A percentile compares a stretch with the other conserved stretches of the same genome.
Conservation (phyloP, 805 yeast genomes). For the Cephaloascus fragrans region DNA sequence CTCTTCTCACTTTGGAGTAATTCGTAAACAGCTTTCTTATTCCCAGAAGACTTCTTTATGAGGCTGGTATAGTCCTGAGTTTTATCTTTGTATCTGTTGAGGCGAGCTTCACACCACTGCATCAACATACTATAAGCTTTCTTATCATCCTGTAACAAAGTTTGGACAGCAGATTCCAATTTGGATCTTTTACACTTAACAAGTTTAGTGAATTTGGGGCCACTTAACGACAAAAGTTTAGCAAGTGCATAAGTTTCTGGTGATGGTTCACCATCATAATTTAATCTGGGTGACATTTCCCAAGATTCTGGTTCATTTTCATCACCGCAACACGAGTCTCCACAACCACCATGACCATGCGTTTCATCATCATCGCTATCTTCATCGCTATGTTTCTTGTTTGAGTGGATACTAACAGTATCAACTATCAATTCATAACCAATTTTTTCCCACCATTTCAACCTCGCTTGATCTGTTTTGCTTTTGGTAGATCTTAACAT, state of each 20-base stretch:
- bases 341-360: constrained; percentile 4
- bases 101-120: not conserved
- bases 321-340: constrained; percentile 5
- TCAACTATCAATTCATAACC: constrained; percentile 24
- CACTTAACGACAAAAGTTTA: constrained; percentile 6
- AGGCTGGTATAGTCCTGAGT: not conserved
- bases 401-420: constrained; percentile 2
- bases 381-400: constrained; percentile 1
- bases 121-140: not conserved
- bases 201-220: not conserved
- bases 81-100: not conserved
- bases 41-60: not conserved
- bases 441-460: constrained; percentile 39
- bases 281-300: constrained; percentile 32
- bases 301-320: constrained; percentile 24
- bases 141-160: not conserved
- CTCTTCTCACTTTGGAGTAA: not conserved
- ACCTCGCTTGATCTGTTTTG: constrained; percentile 21
- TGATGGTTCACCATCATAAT: constrained; percentile 32
- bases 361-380: constrained; percentile 8
- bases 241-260: constrained; percentile 30
- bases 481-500: constrained; percentile 20
- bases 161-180: not conserved
- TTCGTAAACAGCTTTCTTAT: not conserved
- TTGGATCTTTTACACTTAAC: not conserved